phyloP scores from a whole-genome alignment of 2,329 filamentous ascomycete genomes.

The Grosmannia penicillata region DNA sequence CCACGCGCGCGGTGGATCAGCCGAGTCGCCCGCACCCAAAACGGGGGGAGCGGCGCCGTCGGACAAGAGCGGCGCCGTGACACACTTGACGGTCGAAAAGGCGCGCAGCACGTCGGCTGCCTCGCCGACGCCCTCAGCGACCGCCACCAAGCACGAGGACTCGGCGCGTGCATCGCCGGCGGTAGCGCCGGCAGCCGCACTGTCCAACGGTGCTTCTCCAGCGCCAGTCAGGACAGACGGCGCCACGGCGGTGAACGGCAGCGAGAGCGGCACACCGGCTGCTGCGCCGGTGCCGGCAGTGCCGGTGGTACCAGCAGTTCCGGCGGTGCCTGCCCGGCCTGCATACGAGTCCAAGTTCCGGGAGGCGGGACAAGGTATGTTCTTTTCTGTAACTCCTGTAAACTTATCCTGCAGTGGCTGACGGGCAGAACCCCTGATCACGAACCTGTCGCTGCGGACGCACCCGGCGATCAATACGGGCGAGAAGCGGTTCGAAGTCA shows the following conservation, averaged over 20 bases:
- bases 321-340: slow-evolving; percentile 20
- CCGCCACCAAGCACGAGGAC: slow-evolving; percentile 20
- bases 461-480: slow-evolving; percentile 50
- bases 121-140: too few species aligned
- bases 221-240: neutral
- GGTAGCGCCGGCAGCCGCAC: slow-evolving; percentile 7
- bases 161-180: slow-evolving; percentile 17
- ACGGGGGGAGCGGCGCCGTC: slow-evolving; percentile 19
- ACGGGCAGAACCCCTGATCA: slow-evolving; percentile 48
- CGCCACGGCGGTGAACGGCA: neutral
- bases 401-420: too few species aligned
- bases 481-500: slow-evolving; percentile 45
- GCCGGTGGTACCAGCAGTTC: slow-evolving; percentile 10
- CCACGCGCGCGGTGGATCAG: slow-evolving; percentile 35
- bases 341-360: slow-evolving; percentile 21
- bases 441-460: slow-evolving; percentile 48
- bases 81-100: slow-evolving; percentile 19
- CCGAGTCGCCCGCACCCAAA: slow-evolving; percentile 34
- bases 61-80: slow-evolving; percentile 16
- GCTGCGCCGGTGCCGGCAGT: neutral
- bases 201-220: neutral
- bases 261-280: neutral
- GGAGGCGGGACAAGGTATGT: slow-evolving; percentile 26
- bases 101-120: slow-evolving; percentile 28
- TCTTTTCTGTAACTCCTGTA: neutral